Conservation (phyloP, 176 grass and related monocot genomes). For the Bolboschoenus planiculmis region DNA sequence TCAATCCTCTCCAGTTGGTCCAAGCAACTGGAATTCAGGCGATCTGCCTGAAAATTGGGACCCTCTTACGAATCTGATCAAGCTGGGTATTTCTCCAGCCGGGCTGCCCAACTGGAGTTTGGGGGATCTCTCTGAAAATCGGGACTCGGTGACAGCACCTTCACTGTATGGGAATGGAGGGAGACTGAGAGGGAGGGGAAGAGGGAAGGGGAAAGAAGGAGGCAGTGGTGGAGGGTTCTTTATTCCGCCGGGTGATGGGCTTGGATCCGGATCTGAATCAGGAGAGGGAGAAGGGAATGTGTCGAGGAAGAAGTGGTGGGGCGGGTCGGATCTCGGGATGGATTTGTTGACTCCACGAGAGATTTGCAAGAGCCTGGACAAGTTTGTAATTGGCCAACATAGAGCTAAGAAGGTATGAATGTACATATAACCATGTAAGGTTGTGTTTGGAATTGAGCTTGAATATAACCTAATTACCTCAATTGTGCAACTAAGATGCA, state of each 20-base stretch:
- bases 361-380: slow-evolving; percentile 75
- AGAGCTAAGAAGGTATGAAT: slow-evolving; percentile 71
- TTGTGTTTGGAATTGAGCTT: not conserved
- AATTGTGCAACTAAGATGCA: not conserved
- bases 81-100: slow-evolving; percentile 5
- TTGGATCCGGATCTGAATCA: slow-evolving; percentile 35
- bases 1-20: slow-evolving; percentile 1
- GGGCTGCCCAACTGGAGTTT: slow-evolving; percentile 12
- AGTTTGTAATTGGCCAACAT: slow-evolving; percentile 87
- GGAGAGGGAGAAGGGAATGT: slow-evolving; percentile 40
- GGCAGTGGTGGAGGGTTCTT: slow-evolving; percentile 28
- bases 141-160: not conserved
- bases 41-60: slow-evolving; percentile 24
- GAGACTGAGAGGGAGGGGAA: slow-evolving; percentile 32
- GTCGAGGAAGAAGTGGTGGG: slow-evolving; percentile 65
- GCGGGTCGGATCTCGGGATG: slow-evolving; percentile 59
- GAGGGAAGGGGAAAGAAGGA: slow-evolving; percentile 42
- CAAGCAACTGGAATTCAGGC: slow-evolving; percentile 12
- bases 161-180: slow-evolving; percentile 23
- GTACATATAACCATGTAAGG: not conserved
- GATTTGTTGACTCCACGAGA: slow-evolving; percentile 91
- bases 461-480: not conserved
- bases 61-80: slow-evolving; percentile 14
- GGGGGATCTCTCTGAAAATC: not conserved
- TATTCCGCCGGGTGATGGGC: slow-evolving; percentile 36